phyloP scores from a whole-genome alignment of 352 stramenopile species.

The Pythium coloratum region DNA sequence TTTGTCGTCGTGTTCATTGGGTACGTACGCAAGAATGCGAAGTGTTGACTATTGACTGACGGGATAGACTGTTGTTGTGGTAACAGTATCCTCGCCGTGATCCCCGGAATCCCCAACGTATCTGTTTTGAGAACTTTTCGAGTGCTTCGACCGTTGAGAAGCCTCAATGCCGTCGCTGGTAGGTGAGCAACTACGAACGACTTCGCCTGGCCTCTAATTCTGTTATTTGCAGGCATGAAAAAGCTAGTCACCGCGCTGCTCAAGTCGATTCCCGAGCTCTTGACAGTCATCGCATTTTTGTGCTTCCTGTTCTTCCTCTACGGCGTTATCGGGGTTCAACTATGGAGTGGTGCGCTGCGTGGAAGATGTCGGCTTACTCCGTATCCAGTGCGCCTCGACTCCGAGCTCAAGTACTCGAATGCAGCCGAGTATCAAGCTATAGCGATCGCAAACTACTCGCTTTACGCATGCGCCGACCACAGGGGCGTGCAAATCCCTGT shows the following conservation, averaged over 20 bases:
- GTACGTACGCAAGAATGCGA: conserved; percentile 30
- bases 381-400: conserved; percentile 53
- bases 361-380: conserved; percentile 69
- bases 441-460: conserved; percentile 38
- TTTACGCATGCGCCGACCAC: conserved; percentile 38
- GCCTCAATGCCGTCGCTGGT: conserved; percentile 62
- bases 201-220: too few species aligned
- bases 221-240: conserved; percentile 49
- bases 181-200: neutral
- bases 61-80: neutral
- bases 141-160: conserved; percentile 57
- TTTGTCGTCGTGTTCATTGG: conserved; percentile 88
- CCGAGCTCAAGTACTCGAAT: conserved; percentile 29
- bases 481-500: conserved; percentile 38
- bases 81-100: conserved; percentile 55
- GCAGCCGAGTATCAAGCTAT: conserved; percentile 36
- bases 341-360: conserved; percentile 75
- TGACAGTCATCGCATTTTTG: conserved; percentile 81
- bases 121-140: conserved; percentile 61
- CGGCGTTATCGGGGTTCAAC: conserved; percentile 77
- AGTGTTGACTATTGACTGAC: neutral
- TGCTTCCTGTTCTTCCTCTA: conserved; percentile 87
- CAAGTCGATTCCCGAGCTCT: conserved; percentile 69
- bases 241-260: conserved; percentile 79
- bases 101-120: conserved; percentile 66